Percentiles rank a stretch among this genome's conserved stretches.
Conservation (phyloP, 768 basidiomycete genomes). For the Lactifluus hygrophoroides region DNA sequence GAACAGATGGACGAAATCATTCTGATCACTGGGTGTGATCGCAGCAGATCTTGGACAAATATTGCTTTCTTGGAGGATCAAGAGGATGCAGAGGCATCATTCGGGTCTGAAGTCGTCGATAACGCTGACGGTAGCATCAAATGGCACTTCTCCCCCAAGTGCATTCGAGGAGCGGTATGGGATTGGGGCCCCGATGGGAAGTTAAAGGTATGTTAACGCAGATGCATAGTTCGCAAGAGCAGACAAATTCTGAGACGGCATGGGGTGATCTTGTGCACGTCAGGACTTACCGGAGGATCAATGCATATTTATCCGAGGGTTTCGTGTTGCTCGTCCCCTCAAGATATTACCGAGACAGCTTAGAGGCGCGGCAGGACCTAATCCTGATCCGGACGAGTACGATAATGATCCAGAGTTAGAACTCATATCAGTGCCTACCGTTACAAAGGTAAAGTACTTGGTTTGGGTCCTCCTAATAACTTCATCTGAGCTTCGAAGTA, state of each 20-base stretch:
- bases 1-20: not conserved
- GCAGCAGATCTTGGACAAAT: not conserved
- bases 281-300: too few relatives aligned
- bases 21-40: not conserved
- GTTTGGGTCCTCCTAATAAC: too few relatives aligned
- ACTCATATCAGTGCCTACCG: too few relatives aligned
- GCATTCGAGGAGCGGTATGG: not conserved
- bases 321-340: not conserved
- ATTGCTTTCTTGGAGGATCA: not conserved
- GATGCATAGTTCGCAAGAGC: too few relatives aligned
- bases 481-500: too few relatives aligned
- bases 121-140: not conserved
- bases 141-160: not conserved
- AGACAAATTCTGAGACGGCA: not conserved
- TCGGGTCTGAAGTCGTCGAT: not conserved
- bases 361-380: not conserved
- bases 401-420: not conserved
- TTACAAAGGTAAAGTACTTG: too few relatives aligned
- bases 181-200: not conserved
- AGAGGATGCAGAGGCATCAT: not conserved
- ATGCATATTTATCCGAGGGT: not conserved
- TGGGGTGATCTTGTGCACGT: not conserved
- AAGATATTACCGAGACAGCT: not conserved
- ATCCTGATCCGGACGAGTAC: not conserved
- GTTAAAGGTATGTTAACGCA: not conserved